Base-by-base conservation (phyloP, 805 yeast species). In the Ogataea nitratoaversa region DNA sequence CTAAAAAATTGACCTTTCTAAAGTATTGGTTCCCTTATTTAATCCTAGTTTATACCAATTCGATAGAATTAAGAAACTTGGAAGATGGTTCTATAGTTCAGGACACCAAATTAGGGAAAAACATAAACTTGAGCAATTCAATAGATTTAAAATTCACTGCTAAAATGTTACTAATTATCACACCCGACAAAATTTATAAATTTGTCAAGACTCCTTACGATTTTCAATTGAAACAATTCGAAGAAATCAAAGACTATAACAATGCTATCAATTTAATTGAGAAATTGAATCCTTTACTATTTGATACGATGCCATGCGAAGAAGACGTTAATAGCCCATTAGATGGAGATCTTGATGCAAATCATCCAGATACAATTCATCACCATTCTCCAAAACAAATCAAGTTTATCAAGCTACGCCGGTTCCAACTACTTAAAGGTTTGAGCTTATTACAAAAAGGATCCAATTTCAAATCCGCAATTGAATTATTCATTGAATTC, bases 401-500 rank as follows among this genome's bases (percentile, higher is more conserved):
- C 29, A 64, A 61, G 24, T 56, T 64, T 35, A 46, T 61, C 5
- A 62, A 56, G 44, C 49, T 76, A 20, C 49, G 82, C 27, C 67
- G 71, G 18, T 59, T 76, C 29, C 68, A 75, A 44, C 60, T 76
- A 19, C 45, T 58, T 19, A 58, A 62, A 19, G 81, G 71, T 0
- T 47, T 57, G 5, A 37, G 44, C 4, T 46, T 58, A 3, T 37
- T 72, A 19, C 63, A 66, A 36, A 29, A 53, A 2, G 43, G 50
- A 4, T 22, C 25, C 25, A 47, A 63, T 4, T 65, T 61, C 33
- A 57, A 57, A 4, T 43, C 56, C 8, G 68, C 81, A 1, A 60
- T 76, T 58, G 49, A 56, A 37, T 28, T 70, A 14, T 79, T 81
- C 38, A 70, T 70, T 5, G 72, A 72, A 19, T 78, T 67, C 38